These are phyloP conservation scores for Grigorovia yakushimaensis DNA, from an alignment of 805 yeast genomes.

Conservation along the genomic window DNA sequence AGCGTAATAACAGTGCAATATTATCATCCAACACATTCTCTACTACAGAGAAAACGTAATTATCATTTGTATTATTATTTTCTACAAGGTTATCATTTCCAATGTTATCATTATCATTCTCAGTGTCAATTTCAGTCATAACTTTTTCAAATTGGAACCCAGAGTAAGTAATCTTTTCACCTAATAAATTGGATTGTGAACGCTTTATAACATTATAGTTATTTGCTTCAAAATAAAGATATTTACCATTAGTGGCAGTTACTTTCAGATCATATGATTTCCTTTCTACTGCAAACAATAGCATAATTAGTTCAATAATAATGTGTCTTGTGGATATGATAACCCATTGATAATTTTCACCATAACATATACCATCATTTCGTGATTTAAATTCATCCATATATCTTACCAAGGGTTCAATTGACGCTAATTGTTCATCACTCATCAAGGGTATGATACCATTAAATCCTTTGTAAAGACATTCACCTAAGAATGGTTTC, in stretches of 20 bases:
- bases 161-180: conserved; percentile 9
- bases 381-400: conserved; percentile 7
- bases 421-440: conserved; percentile 12
- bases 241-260: conserved; percentile 12
- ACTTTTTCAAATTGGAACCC: conserved; percentile 27
- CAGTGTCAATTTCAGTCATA: conserved; percentile 6
- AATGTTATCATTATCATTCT: background rate
- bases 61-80: background rate
- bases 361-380: conserved; percentile 1
- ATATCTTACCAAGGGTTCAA: conserved; percentile 17
- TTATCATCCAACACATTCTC: conserved; percentile 15
- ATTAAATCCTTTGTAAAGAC: conserved; percentile 16
- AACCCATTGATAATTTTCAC: conserved; percentile 7
- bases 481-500: conserved; percentile 14
- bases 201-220: too few relatives aligned
- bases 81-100: background rate
- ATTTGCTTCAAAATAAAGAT: conserved; percentile 13
- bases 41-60: conserved; percentile 15
- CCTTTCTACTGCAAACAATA: conserved; percentile 10
- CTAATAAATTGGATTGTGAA: background rate
- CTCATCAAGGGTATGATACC: conserved; percentile 14
- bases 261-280: conserved; percentile 7
- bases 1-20: conserved; percentile 19
- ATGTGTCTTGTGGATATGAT: conserved; percentile 26
- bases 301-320: conserved; percentile 21